Evolutionary conservation across 148 eudicot species (phyloP), one percentile per base, ranked within the genome.

Genomic region (Chenopodium formosanum): DNA sequence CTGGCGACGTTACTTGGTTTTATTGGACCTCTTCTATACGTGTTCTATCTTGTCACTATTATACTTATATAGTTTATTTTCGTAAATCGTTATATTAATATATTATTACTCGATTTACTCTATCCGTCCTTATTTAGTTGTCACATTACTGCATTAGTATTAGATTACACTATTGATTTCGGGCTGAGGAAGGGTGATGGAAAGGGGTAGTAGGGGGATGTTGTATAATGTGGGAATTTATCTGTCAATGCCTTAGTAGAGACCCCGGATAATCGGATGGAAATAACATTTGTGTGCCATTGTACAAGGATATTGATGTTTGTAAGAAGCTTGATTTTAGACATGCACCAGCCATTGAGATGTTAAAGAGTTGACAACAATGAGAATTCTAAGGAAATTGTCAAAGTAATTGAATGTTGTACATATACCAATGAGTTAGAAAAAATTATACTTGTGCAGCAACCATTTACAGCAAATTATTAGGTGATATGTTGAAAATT

Each of bases 11-110:
- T 46, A 53, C 53, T n/a, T 14, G 3, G 75, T 72, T 72, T 72
- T 22, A 72, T 72, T 72, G 75, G 75, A 9, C 56, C 23, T 44
- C 9, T 72, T 72, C 52, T 72, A 5, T 69, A 69, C 73, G 73
- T 70, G 50, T 37, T 19, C 2, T 50, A 70, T n/a, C 63, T 20
- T 58, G 14, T 19, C 4, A 58, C 19, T 58, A 2, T 50, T 50
- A 50, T 50, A 47, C 25, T 25, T 2, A 2, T 12, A 50, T 40
- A 40, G 6, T 40, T 40, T 40, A 40, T 4, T 40, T 7, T 40
- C 4, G 44, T 40, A 5, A 40, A 40, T 40, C 53, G 14, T 50
- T 50, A 13, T 50, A 11, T 9, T 50, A 10, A 11, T 50, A 13
- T 50, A 11, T 9, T 50, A 10, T 9, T 56, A 2, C 4, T 56